A percentile compares a stretch with the other conserved stretches of the same genome.
These are phyloP conservation scores for Crithidia bombi DNA, from an alignment of 208 protist species.

Conservation along the genomic window DNA sequence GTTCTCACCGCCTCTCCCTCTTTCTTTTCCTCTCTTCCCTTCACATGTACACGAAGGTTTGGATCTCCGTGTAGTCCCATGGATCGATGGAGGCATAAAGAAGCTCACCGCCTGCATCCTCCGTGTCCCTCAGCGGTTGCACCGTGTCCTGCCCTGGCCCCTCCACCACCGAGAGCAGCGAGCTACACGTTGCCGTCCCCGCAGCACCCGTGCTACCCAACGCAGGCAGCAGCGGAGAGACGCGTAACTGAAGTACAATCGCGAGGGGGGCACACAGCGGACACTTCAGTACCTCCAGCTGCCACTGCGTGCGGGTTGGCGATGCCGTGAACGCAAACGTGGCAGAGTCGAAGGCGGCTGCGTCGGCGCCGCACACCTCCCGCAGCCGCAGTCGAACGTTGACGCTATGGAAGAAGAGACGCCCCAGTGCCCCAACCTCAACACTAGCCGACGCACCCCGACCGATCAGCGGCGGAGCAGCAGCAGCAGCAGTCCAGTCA, in stretches of 20 bases:
- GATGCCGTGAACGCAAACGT: conserved; percentile 3
- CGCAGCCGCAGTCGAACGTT: conserved; percentile 66
- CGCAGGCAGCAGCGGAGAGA: neutral
- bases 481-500: too few relatives aligned
- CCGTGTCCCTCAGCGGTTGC: neutral
- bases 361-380: conserved; percentile 4
- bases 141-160: neutral
- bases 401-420: conserved; percentile 67
- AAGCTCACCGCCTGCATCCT: conserved; percentile 3
- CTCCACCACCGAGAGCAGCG: conserved; percentile 16
- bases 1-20: too few relatives aligned
- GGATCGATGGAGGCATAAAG: conserved; percentile 29
- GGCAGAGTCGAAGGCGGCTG: conserved; percentile 11
- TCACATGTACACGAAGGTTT: conserved; percentile 55
- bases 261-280: conserved; percentile 38
- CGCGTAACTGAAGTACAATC: conserved; percentile 18
- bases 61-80: conserved; percentile 46
- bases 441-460: neutral
- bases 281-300: conserved; percentile 53
- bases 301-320: conserved; percentile 21
- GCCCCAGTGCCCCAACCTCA: conserved; percentile 49
- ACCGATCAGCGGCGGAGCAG: neutral
- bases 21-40: neutral
- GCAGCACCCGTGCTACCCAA: neutral
- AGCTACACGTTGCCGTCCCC: conserved; percentile 4